These are phyloP conservation scores for Cutaneotrichosporon curvatum DNA, from an alignment of 1,284 basidiomycete species.

Conservation along the genomic window DNA sequence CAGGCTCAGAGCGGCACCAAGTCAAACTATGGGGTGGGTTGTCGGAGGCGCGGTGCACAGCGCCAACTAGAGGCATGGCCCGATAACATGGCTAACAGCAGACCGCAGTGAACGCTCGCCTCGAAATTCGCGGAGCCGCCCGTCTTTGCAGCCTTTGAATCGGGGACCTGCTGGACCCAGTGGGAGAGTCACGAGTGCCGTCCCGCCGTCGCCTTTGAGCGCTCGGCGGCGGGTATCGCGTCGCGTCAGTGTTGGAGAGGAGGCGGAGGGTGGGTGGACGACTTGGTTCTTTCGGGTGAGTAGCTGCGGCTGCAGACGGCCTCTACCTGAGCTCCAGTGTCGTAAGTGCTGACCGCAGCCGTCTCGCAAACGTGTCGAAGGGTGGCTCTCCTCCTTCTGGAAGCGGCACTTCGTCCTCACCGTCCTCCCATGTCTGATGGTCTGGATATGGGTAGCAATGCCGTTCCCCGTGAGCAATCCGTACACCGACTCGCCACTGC, in stretches of 20 bases:
- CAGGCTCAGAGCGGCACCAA: slow-evolving; percentile 44
- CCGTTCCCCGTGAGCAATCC: slow-evolving; percentile 53
- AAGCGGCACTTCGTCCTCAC: slow-evolving; percentile 50
- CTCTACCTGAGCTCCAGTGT: too few relatives aligned
- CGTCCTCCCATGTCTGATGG: slow-evolving; percentile 48
- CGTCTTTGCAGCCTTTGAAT: too few relatives aligned
- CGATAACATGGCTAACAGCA: not conserved
- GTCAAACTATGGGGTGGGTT: slow-evolving; percentile 43
- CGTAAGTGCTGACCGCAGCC: slow-evolving; percentile 1
- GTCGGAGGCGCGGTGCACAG: too few relatives aligned
- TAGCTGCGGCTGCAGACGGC: not conserved
- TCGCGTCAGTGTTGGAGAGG: slow-evolving; percentile 22
- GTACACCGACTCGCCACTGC: slow-evolving; percentile 41
- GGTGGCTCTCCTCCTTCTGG: slow-evolving; percentile 50
- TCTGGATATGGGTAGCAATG: slow-evolving; percentile 53
- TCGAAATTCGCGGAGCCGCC: too few relatives aligned
- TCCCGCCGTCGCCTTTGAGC: not conserved
- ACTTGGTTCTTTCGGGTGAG: slow-evolving; percentile 34
- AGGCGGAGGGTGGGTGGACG: slow-evolving; percentile 23
- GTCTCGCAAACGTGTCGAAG: slow-evolving; percentile 37
- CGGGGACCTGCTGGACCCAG: too few relatives aligned
- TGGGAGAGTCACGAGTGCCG: not conserved
- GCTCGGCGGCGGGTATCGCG: slow-evolving; percentile 3
- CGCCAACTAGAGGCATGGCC: too few relatives aligned
- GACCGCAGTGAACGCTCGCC: not conserved